Evolutionary conservation across 306 rosid species (phyloP).

Genomic region (Cyclanthera cordifolia): DNA sequence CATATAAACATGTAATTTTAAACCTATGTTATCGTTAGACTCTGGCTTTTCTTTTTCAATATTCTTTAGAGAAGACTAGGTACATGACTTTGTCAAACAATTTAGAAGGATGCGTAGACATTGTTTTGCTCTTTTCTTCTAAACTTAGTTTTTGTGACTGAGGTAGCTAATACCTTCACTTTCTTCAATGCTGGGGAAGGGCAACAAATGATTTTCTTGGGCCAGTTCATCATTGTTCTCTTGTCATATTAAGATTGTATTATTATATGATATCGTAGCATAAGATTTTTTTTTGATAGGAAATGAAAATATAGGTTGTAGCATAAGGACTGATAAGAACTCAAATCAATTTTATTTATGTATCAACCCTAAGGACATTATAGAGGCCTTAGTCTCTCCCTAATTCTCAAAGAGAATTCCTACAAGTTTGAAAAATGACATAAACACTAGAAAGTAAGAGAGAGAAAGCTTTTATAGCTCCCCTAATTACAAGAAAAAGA

Average conservation of each 20-base stretch:
- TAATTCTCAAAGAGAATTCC: too few species aligned
- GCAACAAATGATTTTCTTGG: background rate
- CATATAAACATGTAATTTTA: too few species aligned
- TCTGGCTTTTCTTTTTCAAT: background rate
- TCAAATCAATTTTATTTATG: too few species aligned
- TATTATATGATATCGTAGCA: background rate
- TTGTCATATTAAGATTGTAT: background rate
- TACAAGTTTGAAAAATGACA: too few species aligned
- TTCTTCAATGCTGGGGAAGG: background rate
- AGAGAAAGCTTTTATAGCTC: too few species aligned
- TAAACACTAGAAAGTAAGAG: too few species aligned
- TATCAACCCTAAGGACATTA: too few species aligned
- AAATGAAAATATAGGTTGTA: background rate
- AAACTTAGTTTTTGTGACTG: background rate
- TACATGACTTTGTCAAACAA: background rate
- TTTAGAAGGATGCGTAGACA: background rate
- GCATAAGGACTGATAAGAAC: too few species aligned
- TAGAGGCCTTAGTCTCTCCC: too few species aligned
- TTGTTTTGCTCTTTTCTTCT: background rate
- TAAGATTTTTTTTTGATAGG: background rate
- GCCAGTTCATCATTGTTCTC: background rate
- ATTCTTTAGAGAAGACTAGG: background rate
- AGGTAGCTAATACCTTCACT: background rate
- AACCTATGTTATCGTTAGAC: background rate
- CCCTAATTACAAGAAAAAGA: too few species aligned